These are phyloP conservation scores for Russula sp. DNA, from an alignment of 768 basidiomycete species.

Conservation along the genomic window DNA sequence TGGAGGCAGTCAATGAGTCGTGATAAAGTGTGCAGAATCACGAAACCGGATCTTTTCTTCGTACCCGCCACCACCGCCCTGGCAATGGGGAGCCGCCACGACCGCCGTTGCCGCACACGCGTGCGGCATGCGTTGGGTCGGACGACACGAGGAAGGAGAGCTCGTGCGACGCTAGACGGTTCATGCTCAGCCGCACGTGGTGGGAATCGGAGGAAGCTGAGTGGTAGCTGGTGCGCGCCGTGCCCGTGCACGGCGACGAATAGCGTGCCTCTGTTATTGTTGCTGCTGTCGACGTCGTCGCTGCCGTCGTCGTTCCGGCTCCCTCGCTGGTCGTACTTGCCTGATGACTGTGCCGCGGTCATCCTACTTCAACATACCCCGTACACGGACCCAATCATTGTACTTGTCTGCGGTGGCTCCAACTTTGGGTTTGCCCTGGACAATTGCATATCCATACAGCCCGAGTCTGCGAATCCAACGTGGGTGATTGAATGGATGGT, in stretches of 20 bases:
- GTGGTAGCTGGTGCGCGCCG: conserved; percentile 67
- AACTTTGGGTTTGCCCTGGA: conserved; percentile 50
- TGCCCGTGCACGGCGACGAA: conserved; percentile 85
- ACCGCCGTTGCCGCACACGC: conserved; percentile 74
- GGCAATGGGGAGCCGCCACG: conserved; percentile 66
- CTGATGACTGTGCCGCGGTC: conserved; percentile 56
- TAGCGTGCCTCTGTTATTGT: conserved; percentile 51
- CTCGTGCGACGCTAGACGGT: conserved; percentile 37
- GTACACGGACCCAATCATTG: too few relatives aligned
- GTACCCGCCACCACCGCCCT: conserved; percentile 62
- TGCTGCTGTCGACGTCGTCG: too few relatives aligned
- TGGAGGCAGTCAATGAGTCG: neutral
- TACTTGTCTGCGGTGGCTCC: conserved; percentile 77
- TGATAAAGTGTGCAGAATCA: neutral
- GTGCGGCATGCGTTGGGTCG: conserved; percentile 79
- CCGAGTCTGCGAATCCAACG: conserved; percentile 51
- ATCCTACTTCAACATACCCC: conserved; percentile 64
- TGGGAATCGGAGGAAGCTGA: conserved; percentile 34
- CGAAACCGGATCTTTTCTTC: conserved; percentile 88
- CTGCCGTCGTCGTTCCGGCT: neutral
- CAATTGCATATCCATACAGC: conserved; percentile 63
- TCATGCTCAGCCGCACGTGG: conserved; percentile 44
- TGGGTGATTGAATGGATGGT: conserved; percentile 82
- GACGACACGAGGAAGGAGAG: conserved; percentile 85
- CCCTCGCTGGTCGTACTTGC: too few relatives aligned